These are phyloP conservation scores for Fusarium sp. DNA, from an alignment of 2,329 filamentous ascomycete genomes.

Conservation along the genomic window DNA sequence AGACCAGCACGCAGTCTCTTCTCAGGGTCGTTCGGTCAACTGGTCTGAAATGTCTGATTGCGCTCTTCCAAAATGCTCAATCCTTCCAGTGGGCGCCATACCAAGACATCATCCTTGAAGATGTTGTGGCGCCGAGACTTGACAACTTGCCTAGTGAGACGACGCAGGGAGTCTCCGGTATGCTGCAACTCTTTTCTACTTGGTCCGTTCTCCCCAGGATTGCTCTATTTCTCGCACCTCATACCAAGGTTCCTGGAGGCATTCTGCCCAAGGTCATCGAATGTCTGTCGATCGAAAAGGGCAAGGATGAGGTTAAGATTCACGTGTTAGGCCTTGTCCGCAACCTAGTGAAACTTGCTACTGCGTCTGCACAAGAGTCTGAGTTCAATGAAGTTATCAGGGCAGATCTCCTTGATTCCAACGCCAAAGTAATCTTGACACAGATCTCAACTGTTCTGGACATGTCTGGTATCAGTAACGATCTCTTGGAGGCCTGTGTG, in stretches of 20 bases:
- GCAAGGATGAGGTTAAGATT: slow-evolving; percentile 87
- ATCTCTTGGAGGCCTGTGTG: slow-evolving; percentile 83
- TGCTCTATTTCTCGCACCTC: slow-evolving; percentile 72
- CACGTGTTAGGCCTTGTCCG: slow-evolving; percentile 83
- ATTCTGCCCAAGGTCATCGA: slow-evolving; percentile 80
- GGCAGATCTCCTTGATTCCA: slow-evolving; percentile 67
- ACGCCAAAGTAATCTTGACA: slow-evolving; percentile 71
- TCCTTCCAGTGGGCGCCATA: slow-evolving; percentile 80
- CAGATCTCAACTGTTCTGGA: slow-evolving; percentile 78
- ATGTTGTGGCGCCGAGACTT: slow-evolving; percentile 82
- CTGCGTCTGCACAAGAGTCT: slow-evolving; percentile 66
- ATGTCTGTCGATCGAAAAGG: slow-evolving; percentile 77
- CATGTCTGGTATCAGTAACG: slow-evolving; percentile 71
- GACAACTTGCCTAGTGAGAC: slow-evolving; percentile 86
- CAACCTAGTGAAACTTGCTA: slow-evolving; percentile 73
- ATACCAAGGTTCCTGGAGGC: slow-evolving; percentile 63
- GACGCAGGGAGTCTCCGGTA: slow-evolving; percentile 87
- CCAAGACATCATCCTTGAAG: slow-evolving; percentile 76
- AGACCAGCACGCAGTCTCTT: slow-evolving; percentile 67
- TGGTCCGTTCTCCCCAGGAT: slow-evolving; percentile 80
- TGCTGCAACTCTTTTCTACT: slow-evolving; percentile 82
- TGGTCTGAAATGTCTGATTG: slow-evolving; percentile 85
- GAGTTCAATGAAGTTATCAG: slow-evolving; percentile 70
- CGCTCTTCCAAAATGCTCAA: slow-evolving; percentile 80
- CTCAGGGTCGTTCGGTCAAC: slow-evolving; percentile 75